Base-by-base conservation (phyloP, 2,329 filamentous ascomycete species). In the Decorospora gaudefroyi region DNA sequence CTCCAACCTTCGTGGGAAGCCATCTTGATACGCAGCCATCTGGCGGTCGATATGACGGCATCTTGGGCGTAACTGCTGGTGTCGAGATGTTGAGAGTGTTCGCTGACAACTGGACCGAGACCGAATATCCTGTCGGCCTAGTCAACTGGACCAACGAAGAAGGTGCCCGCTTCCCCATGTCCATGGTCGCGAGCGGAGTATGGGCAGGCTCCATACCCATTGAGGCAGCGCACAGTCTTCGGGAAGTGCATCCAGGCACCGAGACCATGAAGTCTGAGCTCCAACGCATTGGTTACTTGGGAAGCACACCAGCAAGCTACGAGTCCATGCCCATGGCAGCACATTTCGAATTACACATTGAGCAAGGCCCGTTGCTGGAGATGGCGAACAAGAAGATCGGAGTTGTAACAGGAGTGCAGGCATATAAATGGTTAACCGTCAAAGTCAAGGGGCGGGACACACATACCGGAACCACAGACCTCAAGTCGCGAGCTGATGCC, bases 131-230 rank as follows among this genome's bases (percentile, higher is more conserved):
- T 1, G 78, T 91, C 0, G 87, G 86, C 1, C 81, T 90, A 1
- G 82, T 91, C 2, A 89, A 90, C 61, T 89, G 85, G 86, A 90
- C 86, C 2, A 88, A 88, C 61, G 88, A 93, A 72, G 89, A 93
- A 72, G 88, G 88, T 2, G 88, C 88, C 1, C 80, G 88, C 0
- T 92, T 92, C 52, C 87, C 88, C 0, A 83, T 84, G 40, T 86
- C 82, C 19, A 90, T 89, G 82, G 73, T 86, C 17, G 76, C 84
- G 0, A 90, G 86, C 0, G 87, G 86, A 1, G 88, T 91, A 10
- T 92, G 88, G 87, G 82, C 86, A 0, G 86, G 77, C n/a, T 74
- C 74, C 0, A 84, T 88, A 6, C 71, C 84, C 0, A 70, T 88
- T 3, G 77, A 84, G 10, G 75, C 72, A 35, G 9, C 83, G 84